These are phyloP conservation scores for Fallopia convolvulus DNA, from an alignment of 148 eudicot species.

Conservation along the genomic window DNA sequence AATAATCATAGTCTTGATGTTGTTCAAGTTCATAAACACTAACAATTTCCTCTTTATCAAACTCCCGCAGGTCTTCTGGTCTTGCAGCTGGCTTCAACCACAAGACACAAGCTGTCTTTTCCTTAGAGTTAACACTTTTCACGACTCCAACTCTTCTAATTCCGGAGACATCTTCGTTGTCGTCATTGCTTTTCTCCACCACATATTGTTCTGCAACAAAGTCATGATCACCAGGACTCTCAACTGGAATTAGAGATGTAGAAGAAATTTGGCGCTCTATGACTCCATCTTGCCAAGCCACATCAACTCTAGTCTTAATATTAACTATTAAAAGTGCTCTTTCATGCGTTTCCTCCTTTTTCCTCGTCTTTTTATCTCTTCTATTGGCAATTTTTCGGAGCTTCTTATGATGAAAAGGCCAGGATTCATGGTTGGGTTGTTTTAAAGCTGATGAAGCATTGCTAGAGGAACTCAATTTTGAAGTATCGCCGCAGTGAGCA, in stretches of 20 bases:
- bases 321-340: conserved; percentile 71
- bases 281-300: conserved; percentile 95
- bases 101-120: conserved; percentile 77
- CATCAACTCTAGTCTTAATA: conserved; percentile 64
- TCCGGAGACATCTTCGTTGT: conserved; percentile 45
- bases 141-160: conserved; percentile 86
- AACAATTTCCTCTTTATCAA: conserved; percentile 82
- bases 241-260: conserved; percentile 66
- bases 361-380: conserved; percentile 74
- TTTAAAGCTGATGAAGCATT: conserved; percentile 52
- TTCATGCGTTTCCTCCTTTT: conserved; percentile 78
- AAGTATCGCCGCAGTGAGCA: conserved; percentile 22
- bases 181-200: conserved; percentile 81
- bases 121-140: conserved; percentile 90
- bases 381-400: conserved; percentile 73
- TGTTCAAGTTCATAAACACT: conserved; percentile 98
- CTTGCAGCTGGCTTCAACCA: conserved; percentile 81
- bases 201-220: conserved; percentile 95
- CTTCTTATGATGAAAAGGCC: conserved; percentile 88
- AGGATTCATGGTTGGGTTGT: conserved; percentile 49
- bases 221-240: conserved; percentile 96
- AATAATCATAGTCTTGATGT: conserved; percentile 94
- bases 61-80: conserved; percentile 82
- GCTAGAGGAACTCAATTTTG: conserved; percentile 41
- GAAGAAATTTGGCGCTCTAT: conserved; percentile 45